These are phyloP conservation scores for Barnettozyma populi DNA, from an alignment of 805 yeast species.

Conservation along the genomic window DNA sequence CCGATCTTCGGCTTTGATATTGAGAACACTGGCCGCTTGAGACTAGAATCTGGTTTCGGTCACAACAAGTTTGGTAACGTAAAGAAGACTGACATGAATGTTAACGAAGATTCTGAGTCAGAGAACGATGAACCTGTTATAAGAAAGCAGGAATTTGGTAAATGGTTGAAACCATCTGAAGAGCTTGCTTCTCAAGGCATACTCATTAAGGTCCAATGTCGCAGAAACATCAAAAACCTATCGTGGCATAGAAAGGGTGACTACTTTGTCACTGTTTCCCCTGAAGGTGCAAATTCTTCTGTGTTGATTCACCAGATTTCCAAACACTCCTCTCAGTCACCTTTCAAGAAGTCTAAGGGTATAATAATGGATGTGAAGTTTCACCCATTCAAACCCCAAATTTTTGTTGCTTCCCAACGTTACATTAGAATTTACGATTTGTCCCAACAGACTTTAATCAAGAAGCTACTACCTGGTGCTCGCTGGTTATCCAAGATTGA, in stretches of 20 bases:
- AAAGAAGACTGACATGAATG: conserved; percentile 37
- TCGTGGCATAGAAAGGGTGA: conserved; percentile 98
- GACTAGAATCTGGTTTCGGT: conserved; percentile 90
- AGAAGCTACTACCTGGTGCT: conserved; percentile 91
- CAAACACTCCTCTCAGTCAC: conserved; percentile 91
- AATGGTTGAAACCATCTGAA: conserved; percentile 78
- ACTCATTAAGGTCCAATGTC: conserved; percentile 63
- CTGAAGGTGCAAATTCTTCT: conserved; percentile 81
- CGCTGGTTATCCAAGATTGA: conserved; percentile 90
- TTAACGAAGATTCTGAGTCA: conserved; percentile 35
- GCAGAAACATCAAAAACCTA: conserved; percentile 66
- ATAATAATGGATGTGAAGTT: conserved; percentile 93
- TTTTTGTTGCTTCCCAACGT: conserved; percentile 91
- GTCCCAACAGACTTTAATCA: conserved; percentile 75
- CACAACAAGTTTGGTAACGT: conserved; percentile 59
- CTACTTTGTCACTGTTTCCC: conserved; percentile 94
- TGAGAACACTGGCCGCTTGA: conserved; percentile 73
- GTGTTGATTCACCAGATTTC: conserved; percentile 93
- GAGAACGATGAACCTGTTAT: conserved; percentile 32
- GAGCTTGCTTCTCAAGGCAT: conserved; percentile 62
- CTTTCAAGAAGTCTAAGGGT: conserved; percentile 90
- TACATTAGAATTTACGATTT: conserved; percentile 87
- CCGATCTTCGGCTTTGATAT: conserved; percentile 85
- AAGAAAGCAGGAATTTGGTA: conserved; percentile 53
- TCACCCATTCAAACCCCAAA: conserved; percentile 93